Conservation (phyloP, 23 red algal genomes). For the Gracilaria gracilis region DNA sequence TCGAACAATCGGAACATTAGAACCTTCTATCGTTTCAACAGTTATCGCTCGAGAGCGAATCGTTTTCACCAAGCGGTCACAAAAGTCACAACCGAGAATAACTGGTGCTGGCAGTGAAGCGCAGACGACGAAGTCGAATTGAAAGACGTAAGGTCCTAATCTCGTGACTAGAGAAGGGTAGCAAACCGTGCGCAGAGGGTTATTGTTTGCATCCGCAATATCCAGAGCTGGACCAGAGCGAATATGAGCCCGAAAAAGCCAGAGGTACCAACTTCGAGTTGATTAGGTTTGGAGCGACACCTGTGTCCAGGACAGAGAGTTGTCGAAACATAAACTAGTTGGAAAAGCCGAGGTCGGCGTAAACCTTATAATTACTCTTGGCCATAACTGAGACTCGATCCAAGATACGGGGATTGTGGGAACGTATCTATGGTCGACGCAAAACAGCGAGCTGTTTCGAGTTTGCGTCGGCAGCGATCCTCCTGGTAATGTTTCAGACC, state of each 20-base stretch:
- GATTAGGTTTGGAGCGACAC: neutral
- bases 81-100: slow-evolving; percentile 14
- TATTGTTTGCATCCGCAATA: neutral
- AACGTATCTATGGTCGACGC: slow-evolving; percentile 27
- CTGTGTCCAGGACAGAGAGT: too few relatives aligned
- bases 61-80: neutral
- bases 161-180: neutral
- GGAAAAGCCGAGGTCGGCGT: slow-evolving; percentile 29
- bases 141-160: neutral
- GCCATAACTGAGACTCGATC: slow-evolving; percentile 12
- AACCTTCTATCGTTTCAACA: neutral
- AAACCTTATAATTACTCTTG: slow-evolving; percentile 38
- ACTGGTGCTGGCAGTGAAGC: neutral
- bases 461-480: neutral
- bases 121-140: neutral
- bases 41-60: neutral
- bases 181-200: neutral
- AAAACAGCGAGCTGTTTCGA: slow-evolving; percentile 11
- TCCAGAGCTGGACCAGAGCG: neutral
- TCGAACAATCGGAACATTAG: neutral
- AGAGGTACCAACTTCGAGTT: neutral
- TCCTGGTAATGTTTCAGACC: neutral
- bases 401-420: neutral
- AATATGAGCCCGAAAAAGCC: neutral
- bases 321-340: neutral